These are phyloP conservation scores for Aphanomyces euteiches DNA, from an alignment of 352 stramenopile species.

Conservation along the genomic window DNA sequence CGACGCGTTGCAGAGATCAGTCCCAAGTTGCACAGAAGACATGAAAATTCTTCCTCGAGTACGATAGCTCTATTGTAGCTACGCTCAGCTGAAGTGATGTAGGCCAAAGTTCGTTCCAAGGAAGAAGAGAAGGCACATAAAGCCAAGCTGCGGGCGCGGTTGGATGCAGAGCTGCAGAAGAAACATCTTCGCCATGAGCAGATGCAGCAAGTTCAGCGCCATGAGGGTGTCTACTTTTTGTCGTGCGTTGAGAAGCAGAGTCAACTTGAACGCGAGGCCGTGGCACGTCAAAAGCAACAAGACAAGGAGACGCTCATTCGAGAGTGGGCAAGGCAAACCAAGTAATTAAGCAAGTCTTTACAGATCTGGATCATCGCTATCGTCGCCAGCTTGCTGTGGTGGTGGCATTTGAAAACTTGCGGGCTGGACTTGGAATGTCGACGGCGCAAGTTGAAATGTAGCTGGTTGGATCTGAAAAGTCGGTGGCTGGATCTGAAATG, in stretches of 20 bases:
- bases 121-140: slow-evolving; percentile 18
- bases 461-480: slow-evolving; percentile 14
- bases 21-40: neutral
- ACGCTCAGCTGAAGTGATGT: neutral
- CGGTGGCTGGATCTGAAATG: slow-evolving; percentile 20
- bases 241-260: slow-evolving; percentile 16
- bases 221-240: slow-evolving; percentile 28
- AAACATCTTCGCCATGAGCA: slow-evolving; percentile 1
- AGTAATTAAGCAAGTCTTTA: slow-evolving; percentile 8
- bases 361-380: slow-evolving; percentile 1
- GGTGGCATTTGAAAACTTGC: slow-evolving; percentile 8
- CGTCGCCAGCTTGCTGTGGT: neutral
- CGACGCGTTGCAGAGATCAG: neutral
- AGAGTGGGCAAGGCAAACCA: slow-evolving; percentile 25
- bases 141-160: slow-evolving; percentile 3
- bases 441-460: slow-evolving; percentile 14
- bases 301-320: slow-evolving; percentile 27
- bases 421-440: slow-evolving; percentile 2
- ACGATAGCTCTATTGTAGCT: neutral
- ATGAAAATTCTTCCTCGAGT: slow-evolving; percentile 22
- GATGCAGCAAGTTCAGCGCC: slow-evolving; percentile 4
- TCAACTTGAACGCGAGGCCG: slow-evolving; percentile 7
- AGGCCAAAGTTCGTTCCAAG: slow-evolving; percentile 13
- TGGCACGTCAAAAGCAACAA: slow-evolving; percentile 7
- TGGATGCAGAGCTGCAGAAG: slow-evolving; percentile 21